Evolutionary conservation across 768 basidiomycete species (phyloP), one percentile per base, ranked within the genome.

Genomic region (Hericium coralloides): DNA sequence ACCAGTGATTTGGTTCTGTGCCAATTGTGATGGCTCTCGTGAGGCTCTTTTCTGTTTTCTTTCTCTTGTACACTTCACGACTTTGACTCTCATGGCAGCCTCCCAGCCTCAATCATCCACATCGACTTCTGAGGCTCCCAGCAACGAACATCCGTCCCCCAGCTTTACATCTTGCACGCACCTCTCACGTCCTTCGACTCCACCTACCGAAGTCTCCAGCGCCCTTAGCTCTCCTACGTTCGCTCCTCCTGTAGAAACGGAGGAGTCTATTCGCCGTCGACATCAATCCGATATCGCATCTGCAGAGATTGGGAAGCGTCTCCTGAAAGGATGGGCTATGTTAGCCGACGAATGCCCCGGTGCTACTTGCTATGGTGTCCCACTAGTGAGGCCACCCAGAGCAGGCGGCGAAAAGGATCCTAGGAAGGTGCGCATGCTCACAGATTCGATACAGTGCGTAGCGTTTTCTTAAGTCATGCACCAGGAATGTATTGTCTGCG

Each of bases 261-360:
- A 83, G 61, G 82, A 84, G 60, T 78, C 76, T 22, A 71, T 82
- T 22, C 80, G 80, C 38, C 79, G 92, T 31, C 81, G 92, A 54
- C 82, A 84, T 58, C 91, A 93, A 68, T 90, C 89, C 2, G 91
- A 94, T 67, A 72, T 69, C 41, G 92, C 92, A 15, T 89, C 90
- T 2, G 71, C 83, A 52, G 87, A 87, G 65, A 89, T 94, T 31
- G 92, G 88, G 47, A 84, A 80, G 60, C 79, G 83, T 23, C 74
- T 94, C 58, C 70, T 94, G 49, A 83, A 82, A 64, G 92, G 88
- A 41, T 94, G 89, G 89, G 83, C 92, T 0, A 89, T 94, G 87
- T 75, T 94, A n/a, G 89, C 78, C 22, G 89, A 93, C 38, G 89
- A 92, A 70, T 94, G 92, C 65, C 81, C 82, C 0, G 86, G 81